Percentiles rank a stretch among this genome's conserved stretches.
Conservation (phyloP, 306 rosid genomes). For the Bauhinia variegata region DNA sequence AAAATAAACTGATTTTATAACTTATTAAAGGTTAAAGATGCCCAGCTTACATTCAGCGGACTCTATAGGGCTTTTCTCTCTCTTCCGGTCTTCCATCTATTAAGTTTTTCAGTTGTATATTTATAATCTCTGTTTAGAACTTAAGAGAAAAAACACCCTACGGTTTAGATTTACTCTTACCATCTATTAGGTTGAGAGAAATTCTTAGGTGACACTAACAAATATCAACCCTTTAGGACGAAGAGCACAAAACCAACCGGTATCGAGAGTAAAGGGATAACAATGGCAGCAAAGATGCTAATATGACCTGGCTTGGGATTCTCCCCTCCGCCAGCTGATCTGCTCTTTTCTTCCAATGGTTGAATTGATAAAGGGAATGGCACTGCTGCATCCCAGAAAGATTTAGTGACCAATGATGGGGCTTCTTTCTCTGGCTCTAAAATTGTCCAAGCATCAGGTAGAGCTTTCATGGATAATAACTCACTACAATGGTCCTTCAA, state of each 20-base stretch:
- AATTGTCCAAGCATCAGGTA: conserved; percentile 52
- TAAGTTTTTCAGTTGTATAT: too few species aligned
- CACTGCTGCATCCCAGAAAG: conserved; percentile 72
- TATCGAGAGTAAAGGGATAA: conserved; percentile 62
- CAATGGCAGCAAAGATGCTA: conserved; percentile 51
- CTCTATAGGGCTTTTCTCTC: too few species aligned
- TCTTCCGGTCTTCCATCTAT: too few species aligned
- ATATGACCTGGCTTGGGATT: conserved; percentile 36
- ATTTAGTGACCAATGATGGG: conserved; percentile 42
- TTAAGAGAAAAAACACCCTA: too few species aligned
- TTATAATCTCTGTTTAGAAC: too few species aligned
- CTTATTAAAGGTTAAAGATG: too few species aligned
- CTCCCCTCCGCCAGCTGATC: conserved; percentile 29
- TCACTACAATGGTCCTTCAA: conserved; percentile 54
- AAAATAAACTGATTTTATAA: too few species aligned
- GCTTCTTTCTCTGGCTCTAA: conserved; percentile 75
- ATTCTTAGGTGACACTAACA: too few species aligned
- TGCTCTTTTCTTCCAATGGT: conserved; percentile 43
- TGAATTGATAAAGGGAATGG: conserved; percentile 43
- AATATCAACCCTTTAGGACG: conserved; percentile 36
- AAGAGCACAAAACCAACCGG: conserved; percentile 56
- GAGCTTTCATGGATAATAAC: conserved; percentile 59
- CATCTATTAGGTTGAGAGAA: too few species aligned
- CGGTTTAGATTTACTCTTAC: too few species aligned
- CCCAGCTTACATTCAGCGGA: too few species aligned